Evolutionary conservation across 208 protist genomes (phyloP).

Genomic region (Trypanosoma theileri): DNA sequence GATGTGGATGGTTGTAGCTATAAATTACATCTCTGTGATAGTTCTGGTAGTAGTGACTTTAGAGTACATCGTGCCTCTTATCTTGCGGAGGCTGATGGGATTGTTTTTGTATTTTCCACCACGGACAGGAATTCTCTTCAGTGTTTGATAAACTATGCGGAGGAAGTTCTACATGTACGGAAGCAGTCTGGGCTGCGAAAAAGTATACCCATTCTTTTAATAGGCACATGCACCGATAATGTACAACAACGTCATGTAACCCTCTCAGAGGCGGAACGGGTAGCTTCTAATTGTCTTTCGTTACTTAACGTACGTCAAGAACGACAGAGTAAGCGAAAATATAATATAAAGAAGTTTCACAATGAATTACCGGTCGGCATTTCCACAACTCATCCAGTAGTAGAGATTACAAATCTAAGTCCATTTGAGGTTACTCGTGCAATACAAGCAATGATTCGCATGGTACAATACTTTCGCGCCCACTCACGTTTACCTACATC

Average conservation of each 20-base stretch:
- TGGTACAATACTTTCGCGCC: neutral
- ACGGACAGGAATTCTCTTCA: constrained; percentile 39
- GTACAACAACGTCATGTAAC: neutral
- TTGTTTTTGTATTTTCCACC: constrained; percentile 71
- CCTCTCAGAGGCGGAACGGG: constrained; percentile 28
- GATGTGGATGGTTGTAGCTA: constrained; percentile 38
- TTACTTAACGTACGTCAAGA: no score
- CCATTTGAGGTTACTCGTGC: neutral
- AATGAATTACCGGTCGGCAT: neutral
- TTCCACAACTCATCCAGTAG: constrained; percentile 1
- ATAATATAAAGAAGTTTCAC: no score
- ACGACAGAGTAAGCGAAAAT: no score
- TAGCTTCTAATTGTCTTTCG: constrained; percentile 21
- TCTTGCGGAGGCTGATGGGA: constrained; percentile 44
- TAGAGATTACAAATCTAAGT: constrained; percentile 1
- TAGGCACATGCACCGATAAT: constrained; percentile 51
- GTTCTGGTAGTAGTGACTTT: constrained; percentile 46
- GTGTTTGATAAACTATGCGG: constrained; percentile 32
- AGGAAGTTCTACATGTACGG: constrained; percentile 41
- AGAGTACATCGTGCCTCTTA: constrained; percentile 51
- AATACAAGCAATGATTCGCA: constrained; percentile 11
- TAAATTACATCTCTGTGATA: constrained; percentile 54
- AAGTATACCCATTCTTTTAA: constrained; percentile 50
- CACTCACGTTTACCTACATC: neutral
- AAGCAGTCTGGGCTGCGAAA: neutral